A percentile compares a stretch with the other conserved stretches of the same genome.
phyloP scores from a whole-genome alignment of 768 basidiomycete species.

The Termitomyces sp. region DNA sequence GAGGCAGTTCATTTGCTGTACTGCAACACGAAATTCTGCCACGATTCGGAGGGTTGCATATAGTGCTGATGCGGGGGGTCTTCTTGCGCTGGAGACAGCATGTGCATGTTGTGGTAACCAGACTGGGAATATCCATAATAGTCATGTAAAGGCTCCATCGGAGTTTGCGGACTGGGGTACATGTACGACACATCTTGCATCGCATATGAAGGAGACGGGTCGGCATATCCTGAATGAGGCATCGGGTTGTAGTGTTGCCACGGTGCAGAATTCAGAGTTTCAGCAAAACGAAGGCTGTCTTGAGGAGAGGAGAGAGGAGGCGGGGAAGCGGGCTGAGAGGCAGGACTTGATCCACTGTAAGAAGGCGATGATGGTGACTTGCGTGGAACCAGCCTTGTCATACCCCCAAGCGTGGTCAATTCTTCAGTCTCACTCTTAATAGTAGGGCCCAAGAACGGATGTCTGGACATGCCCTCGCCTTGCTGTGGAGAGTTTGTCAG shows the following conservation, averaged over 20 bases:
- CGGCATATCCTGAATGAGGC: conserved; percentile 30
- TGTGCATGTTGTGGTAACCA: conserved; percentile 20
- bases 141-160: conserved; percentile 26
- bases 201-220: conserved; percentile 12
- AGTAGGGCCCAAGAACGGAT: conserved; percentile 33
- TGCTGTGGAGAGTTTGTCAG: conserved; percentile 25
- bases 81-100: conserved; percentile 24
- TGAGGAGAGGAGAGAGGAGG: conserved; percentile 24
- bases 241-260: conserved; percentile 34
- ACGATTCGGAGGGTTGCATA: conserved; percentile 33
- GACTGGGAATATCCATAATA: conserved; percentile 28
- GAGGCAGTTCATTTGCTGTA: conserved; percentile 25
- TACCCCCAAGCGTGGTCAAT: conserved; percentile 56
- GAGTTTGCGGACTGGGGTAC: conserved; percentile 17
- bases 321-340: conserved; percentile 45
- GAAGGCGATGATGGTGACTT: conserved; percentile 46
- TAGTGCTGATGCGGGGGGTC: conserved; percentile 30
- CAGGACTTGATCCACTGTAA: conserved; percentile 38
- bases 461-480: conserved; percentile 23
- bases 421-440: conserved; percentile 63
- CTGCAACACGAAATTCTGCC: conserved; percentile 47
- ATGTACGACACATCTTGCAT: conserved; percentile 15
- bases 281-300: conserved; percentile 13
- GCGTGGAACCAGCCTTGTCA: conserved; percentile 58
- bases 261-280: conserved; percentile 12